These are phyloP conservation scores for Filobasidium uniguttulatum DNA, from an alignment of 1,284 basidiomycete genomes.

Conservation along the genomic window DNA sequence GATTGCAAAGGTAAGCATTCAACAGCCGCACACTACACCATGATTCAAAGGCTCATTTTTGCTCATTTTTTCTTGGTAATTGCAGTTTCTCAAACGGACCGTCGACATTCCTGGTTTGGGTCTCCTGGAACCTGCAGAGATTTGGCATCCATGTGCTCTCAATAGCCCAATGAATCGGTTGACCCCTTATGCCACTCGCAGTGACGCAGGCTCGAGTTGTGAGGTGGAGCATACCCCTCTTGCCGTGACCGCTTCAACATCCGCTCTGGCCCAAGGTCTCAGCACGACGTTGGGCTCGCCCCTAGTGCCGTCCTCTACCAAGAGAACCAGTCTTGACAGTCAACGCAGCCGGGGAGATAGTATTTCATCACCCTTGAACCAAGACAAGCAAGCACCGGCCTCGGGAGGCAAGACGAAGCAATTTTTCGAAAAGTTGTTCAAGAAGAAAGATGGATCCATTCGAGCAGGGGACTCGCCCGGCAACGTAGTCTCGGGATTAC, in stretches of 20 bases:
- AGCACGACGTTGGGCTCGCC: not conserved
- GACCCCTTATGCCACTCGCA: slow-evolving; percentile 8
- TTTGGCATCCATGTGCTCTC: slow-evolving; percentile 40
- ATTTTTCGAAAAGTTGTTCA: slow-evolving; percentile 61
- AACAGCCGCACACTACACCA: not conserved
- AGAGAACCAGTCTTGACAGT: not conserved
- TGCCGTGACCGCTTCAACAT: not conserved
- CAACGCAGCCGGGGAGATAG: not conserved
- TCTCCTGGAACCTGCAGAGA: slow-evolving; percentile 65
- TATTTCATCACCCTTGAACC: not conserved
- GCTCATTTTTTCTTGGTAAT: not conserved
- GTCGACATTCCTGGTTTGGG: slow-evolving; percentile 69
- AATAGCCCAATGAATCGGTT: not conserved
- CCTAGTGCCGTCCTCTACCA: not conserved
- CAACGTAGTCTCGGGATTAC: not conserved
- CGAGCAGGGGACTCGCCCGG: not conserved
- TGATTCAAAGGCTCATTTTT: not conserved
- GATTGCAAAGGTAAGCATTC: slow-evolving; percentile 54
- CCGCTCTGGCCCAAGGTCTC: too few species aligned
- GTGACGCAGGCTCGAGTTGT: slow-evolving; percentile 7
- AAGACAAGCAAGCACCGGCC: not conserved
- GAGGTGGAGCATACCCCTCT: slow-evolving; percentile 14
- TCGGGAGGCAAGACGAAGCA: slow-evolving; percentile 40
- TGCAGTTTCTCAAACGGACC: slow-evolving; percentile 60
- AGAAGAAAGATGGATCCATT: slow-evolving; percentile 41